Base-by-base conservation (phyloP, 2,329 filamentous ascomycete genomes). In the Aspergillus novoparasiticus region DNA sequence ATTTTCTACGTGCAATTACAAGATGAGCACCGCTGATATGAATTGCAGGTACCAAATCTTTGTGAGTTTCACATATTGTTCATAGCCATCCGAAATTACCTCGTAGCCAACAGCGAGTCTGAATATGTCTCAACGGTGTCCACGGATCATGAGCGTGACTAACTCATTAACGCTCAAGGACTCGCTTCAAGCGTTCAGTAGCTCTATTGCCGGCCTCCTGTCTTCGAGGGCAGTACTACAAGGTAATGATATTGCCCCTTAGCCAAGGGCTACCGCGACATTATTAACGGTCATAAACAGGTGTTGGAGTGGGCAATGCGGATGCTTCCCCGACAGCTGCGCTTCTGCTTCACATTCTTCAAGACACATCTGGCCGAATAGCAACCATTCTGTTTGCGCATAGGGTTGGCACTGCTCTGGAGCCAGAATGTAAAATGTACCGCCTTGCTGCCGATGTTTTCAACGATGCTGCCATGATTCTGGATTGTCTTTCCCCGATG, bases 401-500 rank as follows among this genome's bases (percentile, higher is more conserved):
- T 75, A 85, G 87, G 50, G 88, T 94, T 63, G 93, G 93, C 43
- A 90, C 90, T 53, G 86, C 91, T 36, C 90, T 97, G 55, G 93
- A 96, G 76, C 92, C 93, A 2, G 93, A 97, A 75, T 94, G 92
- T 81, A 97, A 97, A 77, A 90, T 87, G 76, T 97, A 94, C 78
- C 89, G 93, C 19, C 90, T 96, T 56, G 86, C 94, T 2, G 93
- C 93, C 4, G 93, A 97, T 74, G 81, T 96, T 23, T 90, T 97
- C 81, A 97, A 97, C 77, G 93, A 97, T 75, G 84, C 88, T 10
- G 91, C 91, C 16, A 92, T 96, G 82, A 83, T 96, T 60, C 84
- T 97, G n/a, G 92, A 97, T 74, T 89, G 93, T 64, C 82, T 94
- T 45, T 93, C 90, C 4, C 93, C 93, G 0, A 86, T 86, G 19